Percentiles rank a stretch among this genome's conserved stretches.
phyloP scores from a whole-genome alignment of 2,329 filamentous ascomycete species.

The Aspergillus tanneri region DNA sequence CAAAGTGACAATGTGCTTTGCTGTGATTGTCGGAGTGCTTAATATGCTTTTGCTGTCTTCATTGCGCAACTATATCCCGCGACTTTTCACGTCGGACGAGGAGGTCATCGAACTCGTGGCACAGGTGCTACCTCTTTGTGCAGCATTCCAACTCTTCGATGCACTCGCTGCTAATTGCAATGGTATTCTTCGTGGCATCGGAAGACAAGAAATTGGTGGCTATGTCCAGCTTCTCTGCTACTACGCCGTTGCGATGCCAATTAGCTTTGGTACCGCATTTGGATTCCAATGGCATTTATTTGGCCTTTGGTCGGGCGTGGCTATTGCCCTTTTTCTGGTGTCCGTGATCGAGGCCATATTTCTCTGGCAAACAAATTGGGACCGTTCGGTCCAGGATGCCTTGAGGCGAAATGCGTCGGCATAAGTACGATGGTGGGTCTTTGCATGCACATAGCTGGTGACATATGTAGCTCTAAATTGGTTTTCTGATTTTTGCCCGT shows the following conservation, averaged over 20 bases:
- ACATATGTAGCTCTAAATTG: no score
- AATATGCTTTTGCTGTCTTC: constrained; percentile 70
- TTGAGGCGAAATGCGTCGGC: constrained; percentile 51
- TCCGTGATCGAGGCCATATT: constrained; percentile 57
- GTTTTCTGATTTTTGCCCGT: no score
- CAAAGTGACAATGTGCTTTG: constrained; percentile 69
- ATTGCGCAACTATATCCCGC: constrained; percentile 71
- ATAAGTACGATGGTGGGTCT: background rate
- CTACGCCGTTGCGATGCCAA: constrained; percentile 80
- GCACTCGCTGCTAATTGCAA: constrained; percentile 75
- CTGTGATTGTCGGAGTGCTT: constrained; percentile 70
- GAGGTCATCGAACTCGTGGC: constrained; percentile 70
- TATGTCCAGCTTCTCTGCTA: constrained; percentile 85
- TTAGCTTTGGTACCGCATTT: constrained; percentile 77
- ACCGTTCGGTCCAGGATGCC: constrained; percentile 61
- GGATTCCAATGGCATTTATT: constrained; percentile 71
- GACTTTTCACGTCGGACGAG: constrained; percentile 72
- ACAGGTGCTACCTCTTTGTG: constrained; percentile 72
- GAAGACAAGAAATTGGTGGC: constrained; percentile 83
- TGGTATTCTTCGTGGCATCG: constrained; percentile 81
- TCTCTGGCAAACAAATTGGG: constrained; percentile 56
- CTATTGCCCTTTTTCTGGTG: constrained; percentile 65
- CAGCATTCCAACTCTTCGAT: constrained; percentile 88
- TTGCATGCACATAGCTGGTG: no score
- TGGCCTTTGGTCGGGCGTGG: constrained; percentile 79